Evolutionary conservation across 2,329 filamentous ascomycete genomes (phyloP), one percentile per base, ranked within the genome.

Genomic region (Exserohilum turcica): DNA sequence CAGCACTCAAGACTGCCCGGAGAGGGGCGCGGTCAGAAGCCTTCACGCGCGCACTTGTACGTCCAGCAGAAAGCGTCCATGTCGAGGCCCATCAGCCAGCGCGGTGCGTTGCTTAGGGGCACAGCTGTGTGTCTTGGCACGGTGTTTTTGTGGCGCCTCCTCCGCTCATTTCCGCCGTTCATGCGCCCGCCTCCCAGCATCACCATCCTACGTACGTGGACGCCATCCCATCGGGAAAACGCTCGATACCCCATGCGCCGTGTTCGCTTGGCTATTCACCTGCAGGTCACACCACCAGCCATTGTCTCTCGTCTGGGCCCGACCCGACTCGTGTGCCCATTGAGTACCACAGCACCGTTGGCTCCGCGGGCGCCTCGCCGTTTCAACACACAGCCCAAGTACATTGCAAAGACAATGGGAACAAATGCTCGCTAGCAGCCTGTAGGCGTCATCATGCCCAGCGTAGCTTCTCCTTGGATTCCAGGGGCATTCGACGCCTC

Each of bases 231-330:
- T 47, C 18, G 24, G 50, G 45, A 44, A 37, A 54, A 29, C 44
- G 27, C 35, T 47, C 12, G 33, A 39, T 47, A 36, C 43, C 27
- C 24, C 47, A 43, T 52, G 40, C 52, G 42, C 44, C 33, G 42
- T 43, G 29, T 37, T 27, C 40, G 48, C 44, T 19, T 24, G 21
- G 28, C 46, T 32, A 45, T 43, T 33, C 42, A 36, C 16, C 16
- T 42, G 35, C 47, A 31, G 16, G 27, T 48, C 47, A 58, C 40
- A 18, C 42, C 43, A 19, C 21, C 39, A 24, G 21, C 7, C 21
- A 24, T 36, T 31, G 35, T 42, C 24, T 54, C 18, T 19, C 28
- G 19, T 37, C 36, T 36, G 13, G 15, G 10, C 24, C 18, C n/a
- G 36, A n/a, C 24, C 18, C n/a, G 36, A 48, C 12, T n/a, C 6